Percentiles rank a stretch among this genome's conserved stretches.
phyloP scores from a whole-genome alignment of 768 basidiomycete genomes.

The Kwoniella europaea region DNA sequence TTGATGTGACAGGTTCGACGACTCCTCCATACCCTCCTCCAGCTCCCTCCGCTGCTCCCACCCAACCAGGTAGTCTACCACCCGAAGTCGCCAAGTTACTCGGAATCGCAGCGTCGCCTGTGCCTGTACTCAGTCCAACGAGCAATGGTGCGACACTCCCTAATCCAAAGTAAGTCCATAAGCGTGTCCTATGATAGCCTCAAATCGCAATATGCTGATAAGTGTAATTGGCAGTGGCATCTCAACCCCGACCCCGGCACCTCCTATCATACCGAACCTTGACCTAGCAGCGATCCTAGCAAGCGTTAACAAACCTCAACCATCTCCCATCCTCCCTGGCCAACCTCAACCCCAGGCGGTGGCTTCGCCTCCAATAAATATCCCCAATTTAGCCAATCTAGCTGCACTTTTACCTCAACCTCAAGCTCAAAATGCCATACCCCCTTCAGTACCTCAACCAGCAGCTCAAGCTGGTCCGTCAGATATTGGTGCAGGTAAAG shows the following conservation, averaged over 20 bases:
- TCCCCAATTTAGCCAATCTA: slow-evolving; percentile 30
- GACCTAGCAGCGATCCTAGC: slow-evolving; percentile 48
- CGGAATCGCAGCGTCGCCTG: slow-evolving; percentile 24
- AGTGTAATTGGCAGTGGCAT: too few relatives aligned
- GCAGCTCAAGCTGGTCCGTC: background rate
- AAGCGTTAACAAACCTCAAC: slow-evolving; percentile 22
- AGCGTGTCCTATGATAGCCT: background rate
- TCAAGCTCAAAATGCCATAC: slow-evolving; percentile 5
- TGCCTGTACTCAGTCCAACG: slow-evolving; percentile 6
- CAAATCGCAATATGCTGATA: background rate
- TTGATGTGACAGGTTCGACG: slow-evolving; percentile 24
- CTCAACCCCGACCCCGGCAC: too few relatives aligned
- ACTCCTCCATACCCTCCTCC: slow-evolving; percentile 26
- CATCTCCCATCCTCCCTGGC: background rate
- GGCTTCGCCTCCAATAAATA: background rate
- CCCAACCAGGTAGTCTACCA: slow-evolving; percentile 28
- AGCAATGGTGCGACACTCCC: background rate
- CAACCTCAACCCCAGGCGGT: background rate
- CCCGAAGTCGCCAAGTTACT: slow-evolving; percentile 46
- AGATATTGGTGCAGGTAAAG: background rate
- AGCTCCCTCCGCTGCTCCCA: slow-evolving; percentile 1
- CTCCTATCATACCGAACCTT: slow-evolving; percentile 9
- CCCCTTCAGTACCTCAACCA: slow-evolving; percentile 7
- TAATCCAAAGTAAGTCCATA: slow-evolving; percentile 4
- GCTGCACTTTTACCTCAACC: slow-evolving; percentile 14